Evolutionary conservation across 371 early-diverging fungal species (phyloP).

Genomic region (Nematocida parisii): DNA sequence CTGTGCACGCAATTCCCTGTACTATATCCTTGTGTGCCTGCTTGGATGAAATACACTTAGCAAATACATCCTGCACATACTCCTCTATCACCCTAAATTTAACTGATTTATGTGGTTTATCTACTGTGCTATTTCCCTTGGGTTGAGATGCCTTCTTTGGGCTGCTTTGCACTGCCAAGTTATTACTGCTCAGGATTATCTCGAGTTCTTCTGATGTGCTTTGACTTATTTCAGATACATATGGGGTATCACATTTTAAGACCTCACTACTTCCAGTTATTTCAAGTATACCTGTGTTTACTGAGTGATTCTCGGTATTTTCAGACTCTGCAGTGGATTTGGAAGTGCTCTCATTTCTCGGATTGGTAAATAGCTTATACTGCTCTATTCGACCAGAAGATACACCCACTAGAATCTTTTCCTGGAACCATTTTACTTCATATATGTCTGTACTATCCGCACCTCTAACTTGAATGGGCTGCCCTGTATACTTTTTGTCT

Average conservation of each 20-base stretch:
- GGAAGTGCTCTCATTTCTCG: background rate
- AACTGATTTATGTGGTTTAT: background rate
- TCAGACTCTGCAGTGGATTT: background rate
- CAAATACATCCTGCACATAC: background rate
- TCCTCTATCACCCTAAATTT: background rate
- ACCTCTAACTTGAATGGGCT: constrained; percentile 46
- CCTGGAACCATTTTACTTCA: constrained; percentile 62
- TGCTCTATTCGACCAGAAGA: constrained; percentile 51
- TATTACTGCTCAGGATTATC: background rate
- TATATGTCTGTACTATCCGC: constrained; percentile 67
- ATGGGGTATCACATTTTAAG: background rate
- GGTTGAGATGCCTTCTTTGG: background rate
- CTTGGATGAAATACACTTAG: constrained; percentile 42
- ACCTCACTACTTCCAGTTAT: too few relatives aligned
- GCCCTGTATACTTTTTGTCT: constrained; percentile 31
- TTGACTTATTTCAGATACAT: background rate
- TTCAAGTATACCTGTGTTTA: background rate
- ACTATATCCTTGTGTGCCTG: constrained; percentile 59
- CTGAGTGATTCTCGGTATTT: background rate
- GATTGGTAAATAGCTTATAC: background rate
- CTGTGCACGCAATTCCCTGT: constrained; percentile 62
- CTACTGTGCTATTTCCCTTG: background rate
- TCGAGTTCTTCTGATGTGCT: background rate
- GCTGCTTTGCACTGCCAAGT: background rate
- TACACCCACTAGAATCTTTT: constrained; percentile 54